phyloP scores from a whole-genome alignment of 1,284 basidiomycete species.

The Cryptococcus sp. region DNA sequence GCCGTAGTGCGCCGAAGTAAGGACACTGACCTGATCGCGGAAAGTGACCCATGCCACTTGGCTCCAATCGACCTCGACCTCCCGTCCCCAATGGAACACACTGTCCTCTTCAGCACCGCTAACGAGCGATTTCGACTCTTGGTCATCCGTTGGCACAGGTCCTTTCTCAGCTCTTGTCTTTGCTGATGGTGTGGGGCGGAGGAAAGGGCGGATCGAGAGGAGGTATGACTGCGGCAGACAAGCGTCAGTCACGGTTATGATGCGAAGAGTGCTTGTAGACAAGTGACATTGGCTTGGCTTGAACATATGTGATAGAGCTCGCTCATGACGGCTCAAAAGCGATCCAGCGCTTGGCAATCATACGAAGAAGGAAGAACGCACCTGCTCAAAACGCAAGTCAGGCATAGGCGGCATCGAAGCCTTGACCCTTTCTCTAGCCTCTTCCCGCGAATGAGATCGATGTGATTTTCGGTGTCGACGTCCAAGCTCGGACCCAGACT shows the following conservation, averaged over 20 bases:
- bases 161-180: conserved; percentile 18
- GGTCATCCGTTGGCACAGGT: conserved; percentile 3
- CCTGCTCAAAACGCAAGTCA: conserved; percentile 52
- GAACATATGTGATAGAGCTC: neutral
- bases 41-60: conserved; percentile 47
- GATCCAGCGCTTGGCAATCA: neutral
- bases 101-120: conserved; percentile 35
- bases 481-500: conserved; percentile 15
- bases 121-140: conserved; percentile 27
- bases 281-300: neutral
- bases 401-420: conserved; percentile 47
- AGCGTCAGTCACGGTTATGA: neutral
- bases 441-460: conserved; percentile 20
- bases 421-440: conserved; percentile 43
- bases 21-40: conserved; percentile 48
- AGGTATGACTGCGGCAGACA: conserved; percentile 40
- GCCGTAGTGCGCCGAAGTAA: too few species aligned
- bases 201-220: conserved; percentile 43
- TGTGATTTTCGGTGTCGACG: conserved; percentile 13
- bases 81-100: conserved; percentile 44
- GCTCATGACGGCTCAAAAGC: neutral
- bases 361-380: conserved; percentile 14
- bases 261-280: neutral
- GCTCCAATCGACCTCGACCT: conserved; percentile 45
- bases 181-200: conserved; percentile 26